Percentiles rank a stretch among this genome's conserved stretches.
Conservation (phyloP, 306 rosid genomes). For the Glycyrrhiza uralensis region DNA sequence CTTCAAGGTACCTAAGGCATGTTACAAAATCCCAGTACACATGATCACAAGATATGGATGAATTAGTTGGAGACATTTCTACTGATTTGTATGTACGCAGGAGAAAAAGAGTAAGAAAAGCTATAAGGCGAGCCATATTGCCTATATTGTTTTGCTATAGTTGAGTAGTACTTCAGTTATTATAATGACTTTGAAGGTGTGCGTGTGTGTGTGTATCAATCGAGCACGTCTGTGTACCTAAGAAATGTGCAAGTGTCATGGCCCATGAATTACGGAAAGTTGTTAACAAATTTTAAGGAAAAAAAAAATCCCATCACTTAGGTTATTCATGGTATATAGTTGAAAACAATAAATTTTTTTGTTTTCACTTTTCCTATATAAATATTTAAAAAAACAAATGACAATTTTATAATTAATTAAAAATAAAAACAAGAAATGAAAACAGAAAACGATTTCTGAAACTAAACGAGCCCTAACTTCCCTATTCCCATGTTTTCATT, state of each 20-base stretch:
- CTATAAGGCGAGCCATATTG: background rate
- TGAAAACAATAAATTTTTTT: too few species aligned
- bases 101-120: background rate
- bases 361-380: too few species aligned
- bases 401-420: too few species aligned
- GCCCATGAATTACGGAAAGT: background rate
- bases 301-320: background rate
- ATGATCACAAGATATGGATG: constrained; percentile 6
- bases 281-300: background rate
- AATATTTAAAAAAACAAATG: too few species aligned
- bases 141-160: background rate
- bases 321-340: background rate
- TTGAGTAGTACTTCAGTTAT: background rate
- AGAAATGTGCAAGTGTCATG: constrained; percentile 17
- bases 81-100: background rate
- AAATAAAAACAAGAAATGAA: too few species aligned
- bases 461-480: too few species aligned
- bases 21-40: constrained; percentile 31
- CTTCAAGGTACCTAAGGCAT: constrained; percentile 25
- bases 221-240: background rate
- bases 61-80: constrained; percentile 6
- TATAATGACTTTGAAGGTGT: background rate
- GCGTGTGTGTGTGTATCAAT: background rate
- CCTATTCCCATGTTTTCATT: too few species aligned
- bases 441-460: too few species aligned